Base-by-base conservation (phyloP, 768 basidiomycete species). In the Boletus pseudo-olivaceus region DNA sequence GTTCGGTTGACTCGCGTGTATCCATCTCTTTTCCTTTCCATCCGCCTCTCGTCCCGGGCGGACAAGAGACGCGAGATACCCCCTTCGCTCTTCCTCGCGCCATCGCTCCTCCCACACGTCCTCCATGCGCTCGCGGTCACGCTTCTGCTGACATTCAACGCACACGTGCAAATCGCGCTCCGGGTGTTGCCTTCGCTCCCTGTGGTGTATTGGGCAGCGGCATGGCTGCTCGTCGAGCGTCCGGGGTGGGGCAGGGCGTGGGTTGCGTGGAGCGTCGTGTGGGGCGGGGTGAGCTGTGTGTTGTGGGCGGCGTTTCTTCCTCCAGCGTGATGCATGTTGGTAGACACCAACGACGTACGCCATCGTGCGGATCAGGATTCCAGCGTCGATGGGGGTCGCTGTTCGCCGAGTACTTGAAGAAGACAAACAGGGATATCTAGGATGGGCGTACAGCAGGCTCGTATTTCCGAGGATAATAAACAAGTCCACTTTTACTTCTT, bases 231-330 rank as follows among this genome's bases (percentile, higher is more conserved):
- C 34, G 58, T 82, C 33, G 73, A 79, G 55, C 69, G 73, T 26
- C 80, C 78, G 17, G 52, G 47, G 34, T 76, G 70, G 65, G 88
- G 83, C 3, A 76, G 62, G 40, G 67, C 68, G 41, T 98, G 93
- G 90, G 72, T 94, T 3, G 66, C 70, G 11, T 99, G 94, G 90
- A 84, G 82, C 51, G 65, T 88, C 1, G 57, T 87, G 0, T 98
- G 95, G 93, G 85, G 88, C 4, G 69, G 76, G 2, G 62, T 85
- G 17, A 84, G 84, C 11, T 68, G 86, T 19, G 77, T 92, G 5
- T 74, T 96, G 0, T 98, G 93, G 94, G 80, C 77, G 2, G 80
- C 82, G 3, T 95, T 94, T 65, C 78, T 96, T 30, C 96, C 96
- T 0, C 96, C 96, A n/a, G 96, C 95, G 0, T 96, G 72, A 73